phyloP scores from a whole-genome alignment of 441 rosid species.

The Gossypium trilobum region DNA sequence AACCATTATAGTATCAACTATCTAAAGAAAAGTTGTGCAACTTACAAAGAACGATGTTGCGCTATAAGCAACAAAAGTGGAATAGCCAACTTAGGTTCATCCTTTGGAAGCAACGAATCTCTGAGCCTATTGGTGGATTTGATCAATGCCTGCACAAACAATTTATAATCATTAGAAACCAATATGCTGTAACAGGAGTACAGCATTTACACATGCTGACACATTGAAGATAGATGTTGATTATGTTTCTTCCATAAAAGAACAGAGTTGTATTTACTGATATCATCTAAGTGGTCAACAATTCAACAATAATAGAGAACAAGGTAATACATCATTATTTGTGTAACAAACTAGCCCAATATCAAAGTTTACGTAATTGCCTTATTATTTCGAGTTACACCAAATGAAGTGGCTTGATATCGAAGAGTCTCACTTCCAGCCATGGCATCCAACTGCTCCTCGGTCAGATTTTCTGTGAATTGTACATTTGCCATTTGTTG shows the following conservation, averaged over 20 bases:
- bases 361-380: conserved; percentile 26
- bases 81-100: conserved; percentile 88
- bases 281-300: not conserved
- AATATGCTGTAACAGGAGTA: not conserved
- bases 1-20: conserved; percentile 8
- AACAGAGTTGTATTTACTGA: not conserved
- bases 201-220: not conserved
- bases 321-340: not conserved
- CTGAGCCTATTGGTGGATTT: conserved; percentile 89
- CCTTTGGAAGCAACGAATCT: conserved; percentile 91
- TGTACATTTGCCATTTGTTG: conserved; percentile 99
- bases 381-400: conserved; percentile 90
- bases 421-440: conserved; percentile 99
- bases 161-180: not conserved
- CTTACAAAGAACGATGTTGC: conserved; percentile 98
- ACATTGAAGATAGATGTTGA: not conserved
- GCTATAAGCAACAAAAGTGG: conserved; percentile 91
- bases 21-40: conserved; percentile 18
- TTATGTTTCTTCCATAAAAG: not conserved
- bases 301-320: not conserved
- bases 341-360: not conserved
- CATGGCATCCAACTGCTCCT: conserved; percentile 99
- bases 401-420: conserved; percentile 95
- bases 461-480: conserved; percentile 95
- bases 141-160: conserved; percentile 65